Base-by-base conservation (phyloP, 352 stramenopile genomes). In the Pythium utonaiense region DNA sequence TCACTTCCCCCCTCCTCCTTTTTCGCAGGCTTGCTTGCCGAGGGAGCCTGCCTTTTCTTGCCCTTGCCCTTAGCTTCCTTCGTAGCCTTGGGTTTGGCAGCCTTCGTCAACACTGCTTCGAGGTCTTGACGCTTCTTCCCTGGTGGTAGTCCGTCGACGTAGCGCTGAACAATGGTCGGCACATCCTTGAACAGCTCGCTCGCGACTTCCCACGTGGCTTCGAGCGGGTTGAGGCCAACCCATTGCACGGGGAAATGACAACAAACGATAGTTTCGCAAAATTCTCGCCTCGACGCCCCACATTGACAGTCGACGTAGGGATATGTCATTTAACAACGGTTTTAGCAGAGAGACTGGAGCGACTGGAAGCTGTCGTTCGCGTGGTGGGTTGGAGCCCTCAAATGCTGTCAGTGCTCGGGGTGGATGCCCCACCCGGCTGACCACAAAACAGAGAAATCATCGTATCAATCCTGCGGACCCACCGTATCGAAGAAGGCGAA, bases 251-350 rank as follows among this genome's bases (percentile, higher is more conserved):
- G n/a, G n/a, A n/a, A n/a, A n/a, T n/a, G n/a, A n/a, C 16, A 36
- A 10, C 4, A 58, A 2, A 67, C 3, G 6, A 65, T 25, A 31
- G 54, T 49, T 19, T 68, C 59, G 8, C 59, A 0, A 68, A 22
- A 22, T 68, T 47, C 0, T 59, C 64, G 28, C 59, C 64, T 30
- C 61, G n/a, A n/a, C n/a, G n/a, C n/a, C n/a, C n/a, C n/a, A n/a
- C n/a, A n/a, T n/a, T n/a, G n/a, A n/a, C n/a, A n/a, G n/a, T n/a
- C n/a, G n/a, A n/a, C n/a, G n/a, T n/a, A n/a, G n/a, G n/a, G n/a
- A n/a, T n/a, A n/a, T n/a, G n/a, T n/a, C n/a, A n/a, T n/a, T n/a
- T n/a, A n/a, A n/a, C n/a, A n/a, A n/a, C n/a, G n/a, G n/a, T n/a
- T n/a, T n/a, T n/a, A n/a, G n/a, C n/a, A n/a, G n/a, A n/a, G n/a